Percentiles rank a stretch among this genome's conserved stretches.
Evolutionary conservation across 2,329 filamentous ascomycete species (phyloP).

Genomic region (Cyanodermella asteris): DNA sequence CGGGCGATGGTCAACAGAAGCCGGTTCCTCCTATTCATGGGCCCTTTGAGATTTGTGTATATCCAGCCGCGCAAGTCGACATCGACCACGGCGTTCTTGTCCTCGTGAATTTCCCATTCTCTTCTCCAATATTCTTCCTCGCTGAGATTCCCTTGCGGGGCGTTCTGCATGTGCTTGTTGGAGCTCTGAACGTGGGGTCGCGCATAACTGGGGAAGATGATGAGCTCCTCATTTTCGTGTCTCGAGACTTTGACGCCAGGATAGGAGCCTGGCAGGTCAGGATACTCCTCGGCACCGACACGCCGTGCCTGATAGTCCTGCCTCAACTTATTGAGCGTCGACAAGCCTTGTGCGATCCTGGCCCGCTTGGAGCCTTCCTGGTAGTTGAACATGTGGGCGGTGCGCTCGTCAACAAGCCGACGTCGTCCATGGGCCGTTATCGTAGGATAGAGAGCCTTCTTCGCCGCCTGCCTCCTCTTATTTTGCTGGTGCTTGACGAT

Average conservation of each 20-base stretch:
- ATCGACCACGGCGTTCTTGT: constrained; percentile 70
- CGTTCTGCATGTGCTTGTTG: constrained; percentile 12
- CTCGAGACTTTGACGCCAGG: constrained; percentile 64
- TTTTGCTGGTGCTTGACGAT: constrained; percentile 42
- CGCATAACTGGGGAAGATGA: constrained; percentile 87
- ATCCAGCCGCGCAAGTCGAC: constrained; percentile 93
- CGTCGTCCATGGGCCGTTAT: constrained; percentile 4
- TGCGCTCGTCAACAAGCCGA: constrained; percentile 12
- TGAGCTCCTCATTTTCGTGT: constrained; percentile 72
- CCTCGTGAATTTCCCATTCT: constrained; percentile 60
- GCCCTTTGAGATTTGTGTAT: constrained; percentile 65
- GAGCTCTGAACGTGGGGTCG: constrained; percentile 39
- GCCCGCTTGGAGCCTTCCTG: constrained; percentile 53
- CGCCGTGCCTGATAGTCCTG: constrained; percentile 42
- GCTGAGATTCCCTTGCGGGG: constrained; percentile 14
- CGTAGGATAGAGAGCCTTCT: constrained; percentile 8
- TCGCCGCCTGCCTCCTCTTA: constrained; percentile 24
- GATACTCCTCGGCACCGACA: constrained; percentile 20
- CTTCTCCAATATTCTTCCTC: constrained; percentile 42
- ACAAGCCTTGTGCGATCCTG: constrained; percentile 54
- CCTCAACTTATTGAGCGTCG: constrained; percentile 48
- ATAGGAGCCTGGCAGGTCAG: constrained; percentile 51
- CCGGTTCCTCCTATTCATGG: constrained; percentile 69
- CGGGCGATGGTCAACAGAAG: constrained; percentile 70
- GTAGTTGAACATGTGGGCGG: constrained; percentile 15